Evolutionary conservation across 805 yeast species (phyloP).

Genomic region (Candida boleticola): DNA sequence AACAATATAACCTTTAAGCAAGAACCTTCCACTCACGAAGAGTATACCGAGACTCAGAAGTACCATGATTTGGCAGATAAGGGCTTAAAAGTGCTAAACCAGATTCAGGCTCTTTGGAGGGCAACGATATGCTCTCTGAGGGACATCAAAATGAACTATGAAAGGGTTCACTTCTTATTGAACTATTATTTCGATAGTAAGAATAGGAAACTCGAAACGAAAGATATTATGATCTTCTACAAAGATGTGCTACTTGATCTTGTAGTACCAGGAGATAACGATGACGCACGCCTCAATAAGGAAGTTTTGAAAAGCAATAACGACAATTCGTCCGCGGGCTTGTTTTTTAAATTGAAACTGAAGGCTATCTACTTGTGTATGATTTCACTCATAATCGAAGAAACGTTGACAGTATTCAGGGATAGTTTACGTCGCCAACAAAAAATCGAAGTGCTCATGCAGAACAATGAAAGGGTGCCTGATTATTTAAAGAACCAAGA

Average conservation of each 20-base stretch:
- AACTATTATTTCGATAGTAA: constrained; percentile 22
- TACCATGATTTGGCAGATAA: not conserved
- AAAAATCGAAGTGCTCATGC: not conserved
- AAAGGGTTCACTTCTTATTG: constrained; percentile 28
- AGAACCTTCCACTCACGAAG: too few species aligned
- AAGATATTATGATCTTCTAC: constrained; percentile 23
- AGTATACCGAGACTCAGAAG: not conserved
- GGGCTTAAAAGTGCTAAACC: constrained; percentile 11
- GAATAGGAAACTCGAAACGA: constrained; percentile 15
- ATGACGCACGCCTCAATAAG: constrained; percentile 11
- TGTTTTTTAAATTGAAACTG: constrained; percentile 14
- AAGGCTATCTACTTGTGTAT: constrained; percentile 29
- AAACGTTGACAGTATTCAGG: constrained; percentile 15
- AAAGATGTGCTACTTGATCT: constrained; percentile 20
- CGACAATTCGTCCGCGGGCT: constrained; percentile 13
- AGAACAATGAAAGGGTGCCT: not conserved
- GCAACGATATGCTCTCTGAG: constrained; percentile 10
- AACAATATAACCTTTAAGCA: too few species aligned
- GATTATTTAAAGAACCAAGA: not conserved
- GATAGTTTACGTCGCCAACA: constrained; percentile 14
- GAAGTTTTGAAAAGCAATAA: not conserved
- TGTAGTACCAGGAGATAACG: constrained; percentile 7
- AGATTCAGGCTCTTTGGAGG: constrained; percentile 28
- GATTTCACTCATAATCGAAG: constrained; percentile 31
- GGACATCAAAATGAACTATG: constrained; percentile 14